Evolutionary conservation across 306 rosid genomes (phyloP).

Genomic region (Dalbergia oliveri): DNA sequence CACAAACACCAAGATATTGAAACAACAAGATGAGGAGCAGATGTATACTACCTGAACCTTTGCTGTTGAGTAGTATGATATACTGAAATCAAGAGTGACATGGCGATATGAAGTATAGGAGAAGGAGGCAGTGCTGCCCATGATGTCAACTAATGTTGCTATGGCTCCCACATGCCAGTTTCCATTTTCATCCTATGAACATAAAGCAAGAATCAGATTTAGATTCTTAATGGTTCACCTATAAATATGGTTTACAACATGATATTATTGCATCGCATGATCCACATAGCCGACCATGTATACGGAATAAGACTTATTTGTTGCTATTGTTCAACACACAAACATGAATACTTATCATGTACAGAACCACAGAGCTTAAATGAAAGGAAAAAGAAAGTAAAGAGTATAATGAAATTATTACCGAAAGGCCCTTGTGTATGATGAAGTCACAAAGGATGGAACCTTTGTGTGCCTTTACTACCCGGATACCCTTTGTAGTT

Average conservation of each 20-base stretch:
- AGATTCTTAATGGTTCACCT: not conserved
- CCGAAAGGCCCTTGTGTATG: slow-evolving; percentile 30
- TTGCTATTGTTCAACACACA: not conserved
- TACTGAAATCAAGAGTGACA: slow-evolving; percentile 44
- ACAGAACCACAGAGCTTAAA: not conserved
- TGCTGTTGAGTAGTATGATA: slow-evolving; percentile 50
- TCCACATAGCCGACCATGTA: no score
- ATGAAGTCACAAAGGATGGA: slow-evolving; percentile 37
- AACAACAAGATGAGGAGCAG: not conserved
- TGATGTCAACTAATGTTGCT: slow-evolving; percentile 50
- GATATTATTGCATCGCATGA: no score
- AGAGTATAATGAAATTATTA: slow-evolving; percentile 13
- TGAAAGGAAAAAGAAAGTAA: not conserved
- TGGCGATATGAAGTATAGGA: not conserved
- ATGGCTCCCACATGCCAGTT: slow-evolving; percentile 65
- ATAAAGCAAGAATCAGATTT: not conserved
- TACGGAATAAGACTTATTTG: no score
- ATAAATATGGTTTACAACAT: no score
- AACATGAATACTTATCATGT: not conserved
- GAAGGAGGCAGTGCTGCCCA: slow-evolving; percentile 13
- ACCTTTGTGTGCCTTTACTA: slow-evolving; percentile 34
- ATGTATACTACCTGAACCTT: slow-evolving; percentile 46
- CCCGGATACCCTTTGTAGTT: slow-evolving; percentile 13
- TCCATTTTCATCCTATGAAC: slow-evolving; percentile 54
- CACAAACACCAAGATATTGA: slow-evolving; percentile 10